Evolutionary conservation across 2,329 filamentous ascomycete genomes (phyloP), one percentile per base, ranked within the genome.

Genomic region (Penicillium hesseltinei): DNA sequence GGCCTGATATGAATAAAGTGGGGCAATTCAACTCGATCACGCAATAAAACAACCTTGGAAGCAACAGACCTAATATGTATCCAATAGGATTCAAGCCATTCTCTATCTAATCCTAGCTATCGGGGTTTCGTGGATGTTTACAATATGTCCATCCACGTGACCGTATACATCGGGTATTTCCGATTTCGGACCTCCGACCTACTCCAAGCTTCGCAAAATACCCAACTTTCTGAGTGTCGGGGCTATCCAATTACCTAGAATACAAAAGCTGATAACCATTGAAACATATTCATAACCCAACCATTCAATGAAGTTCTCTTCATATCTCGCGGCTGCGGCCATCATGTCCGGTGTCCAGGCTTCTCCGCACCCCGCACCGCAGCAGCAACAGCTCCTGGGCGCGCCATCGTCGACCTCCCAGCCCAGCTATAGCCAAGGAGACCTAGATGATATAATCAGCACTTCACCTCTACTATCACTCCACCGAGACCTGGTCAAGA

Each of bases 401-500:
- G 51, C 27, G 23, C 46, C 55, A 45, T 42, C 54, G 25, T 44
- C 47, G 11, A 5, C 48, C 13, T 46, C 53, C 4, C 27, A 38
- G 33, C 17, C 39, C 19, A 50, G 21, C 45, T 29, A 56, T 27
- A 58, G 38, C 36, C 47, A 59, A 36, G 50, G 52, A 27, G 58
- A 64, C 44, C 50, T 76, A 10, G 69, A 74, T 5, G 62, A 73
- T 40, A 67, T 78, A 39, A 76, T 80, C 48, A 66, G 71, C n/a
- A 63, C 62, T 21, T 78, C 77, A 1, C 74, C 76, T 3, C 82
- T 96, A 0, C 81, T 96, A 43, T 81, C 82, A 19, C 82, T 96
- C 13, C 92, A 96, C 76, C 84, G 87, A 52, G 82, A 85, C 17
- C 84, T 96, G n/a, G 81, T 92, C 31, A 80, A 88, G 57, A 88